A percentile compares a stretch with the other conserved stretches of the same genome.
Evolutionary conservation across 2,329 filamentous ascomycete genomes (phyloP).

Genomic region (Aspergillus vadensis): DNA sequence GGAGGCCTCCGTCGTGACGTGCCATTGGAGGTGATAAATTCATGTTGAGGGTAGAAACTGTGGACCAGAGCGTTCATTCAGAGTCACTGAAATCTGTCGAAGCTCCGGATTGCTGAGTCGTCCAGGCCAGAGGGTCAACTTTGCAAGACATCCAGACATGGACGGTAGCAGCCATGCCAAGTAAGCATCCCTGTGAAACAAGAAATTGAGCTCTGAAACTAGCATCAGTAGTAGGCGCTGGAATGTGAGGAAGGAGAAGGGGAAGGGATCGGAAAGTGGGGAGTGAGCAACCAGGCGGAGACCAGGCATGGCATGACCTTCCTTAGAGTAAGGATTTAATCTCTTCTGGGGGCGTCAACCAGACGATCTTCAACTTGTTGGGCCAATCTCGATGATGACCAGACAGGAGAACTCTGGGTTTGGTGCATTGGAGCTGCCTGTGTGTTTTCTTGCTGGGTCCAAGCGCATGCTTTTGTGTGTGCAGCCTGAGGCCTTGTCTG

Average conservation of each 20-base stretch:
- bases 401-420: not conserved
- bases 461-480: not conserved
- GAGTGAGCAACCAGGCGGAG: not conserved
- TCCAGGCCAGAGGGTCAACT: too few relatives aligned
- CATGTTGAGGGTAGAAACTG: not conserved
- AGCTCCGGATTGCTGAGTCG: not conserved
- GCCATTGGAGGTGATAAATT: not conserved
- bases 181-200: not conserved
- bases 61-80: not conserved
- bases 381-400: not conserved
- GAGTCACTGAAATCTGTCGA: not conserved
- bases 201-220: not conserved
- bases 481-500: not conserved
- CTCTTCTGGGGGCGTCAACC: not conserved
- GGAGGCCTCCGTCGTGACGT: too few relatives aligned
- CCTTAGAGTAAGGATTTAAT: not conserved
- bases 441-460: not conserved
- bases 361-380: not conserved
- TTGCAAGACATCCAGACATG: not conserved
- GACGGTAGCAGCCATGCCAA: not conserved
- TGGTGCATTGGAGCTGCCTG: not conserved
- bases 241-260: not conserved
- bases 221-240: not conserved
- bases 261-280: not conserved
- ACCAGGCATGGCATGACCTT: not conserved